Evolutionary conservation across 768 basidiomycete genomes (phyloP).

Genomic region (Cystobasidium tubakii): DNA sequence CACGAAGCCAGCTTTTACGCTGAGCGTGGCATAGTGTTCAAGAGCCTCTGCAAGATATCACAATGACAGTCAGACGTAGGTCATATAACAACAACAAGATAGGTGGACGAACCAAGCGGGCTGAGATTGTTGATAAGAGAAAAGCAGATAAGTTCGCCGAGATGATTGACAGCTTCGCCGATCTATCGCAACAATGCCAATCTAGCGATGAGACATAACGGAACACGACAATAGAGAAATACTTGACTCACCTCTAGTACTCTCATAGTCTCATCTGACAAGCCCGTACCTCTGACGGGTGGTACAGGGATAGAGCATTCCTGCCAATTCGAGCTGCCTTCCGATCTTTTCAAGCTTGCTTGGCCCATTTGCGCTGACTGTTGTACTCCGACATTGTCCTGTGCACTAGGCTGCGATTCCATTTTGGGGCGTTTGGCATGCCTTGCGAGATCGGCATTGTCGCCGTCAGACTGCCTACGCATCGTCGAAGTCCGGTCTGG

Average conservation of each 20-base stretch:
- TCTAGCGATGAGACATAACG: too few species aligned
- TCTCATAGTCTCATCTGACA: slow-evolving; percentile 13
- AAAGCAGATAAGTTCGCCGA: slow-evolving; percentile 20
- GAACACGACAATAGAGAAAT: too few species aligned
- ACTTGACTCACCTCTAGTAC: slow-evolving; percentile 22
- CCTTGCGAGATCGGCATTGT: not conserved
- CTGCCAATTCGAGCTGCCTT: not conserved
- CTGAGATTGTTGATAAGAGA: slow-evolving; percentile 11
- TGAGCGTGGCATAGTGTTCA: not conserved
- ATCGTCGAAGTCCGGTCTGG: not conserved
- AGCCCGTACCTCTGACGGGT: not conserved
- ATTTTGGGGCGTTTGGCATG: not conserved
- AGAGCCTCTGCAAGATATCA: not conserved
- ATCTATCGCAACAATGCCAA: too few species aligned
- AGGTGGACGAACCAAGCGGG: not conserved
- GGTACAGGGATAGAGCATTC: not conserved
- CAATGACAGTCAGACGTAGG: not conserved
- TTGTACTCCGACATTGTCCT: not conserved
- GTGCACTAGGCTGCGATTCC: not conserved
- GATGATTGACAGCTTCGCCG: slow-evolving; percentile 7
- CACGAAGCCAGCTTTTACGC: slow-evolving; percentile 12
- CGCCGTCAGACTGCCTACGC: not conserved
- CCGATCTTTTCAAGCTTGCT: not conserved
- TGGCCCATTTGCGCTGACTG: not conserved
- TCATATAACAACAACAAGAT: not conserved